Percentiles rank a stretch among this genome's conserved stretches.
Conservation (phyloP, 768 basidiomycete genomes). For the Boletus tomentosulus region DNA sequence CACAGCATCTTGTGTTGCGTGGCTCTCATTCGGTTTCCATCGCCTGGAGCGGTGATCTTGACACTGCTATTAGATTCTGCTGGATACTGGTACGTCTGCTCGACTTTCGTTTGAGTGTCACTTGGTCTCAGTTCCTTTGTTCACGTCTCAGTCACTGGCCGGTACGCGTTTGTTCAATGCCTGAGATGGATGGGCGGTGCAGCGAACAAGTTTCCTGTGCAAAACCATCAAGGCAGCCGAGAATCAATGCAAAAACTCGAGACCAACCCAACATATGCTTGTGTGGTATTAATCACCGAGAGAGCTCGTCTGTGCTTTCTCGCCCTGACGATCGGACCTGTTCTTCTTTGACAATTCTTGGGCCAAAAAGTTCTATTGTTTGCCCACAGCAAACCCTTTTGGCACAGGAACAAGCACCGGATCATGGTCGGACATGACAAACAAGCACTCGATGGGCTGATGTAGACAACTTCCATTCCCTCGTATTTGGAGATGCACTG, state of each 20-base stretch:
- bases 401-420: conserved; percentile 11
- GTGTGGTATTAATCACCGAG: conserved; percentile 7
- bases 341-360: background rate
- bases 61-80: conserved; percentile 5
- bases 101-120: background rate
- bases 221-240: background rate
- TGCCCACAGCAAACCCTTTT: conserved; percentile 6
- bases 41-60: conserved; percentile 3
- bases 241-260: background rate
- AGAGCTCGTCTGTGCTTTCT: conserved; percentile 1
- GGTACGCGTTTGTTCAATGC: background rate
- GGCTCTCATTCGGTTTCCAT: background rate
- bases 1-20: too few species aligned
- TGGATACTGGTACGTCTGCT: background rate
- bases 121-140: background rate
- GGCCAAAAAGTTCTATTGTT: background rate
- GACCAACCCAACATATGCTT: background rate
- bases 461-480: conserved; percentile 17
- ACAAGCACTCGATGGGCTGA: background rate
- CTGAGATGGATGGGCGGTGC: too few species aligned
- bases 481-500: conserved; percentile 5
- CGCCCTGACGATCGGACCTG: background rate
- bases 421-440: conserved; percentile 4
- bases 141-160: background rate
- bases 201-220: background rate